Percentiles rank a stretch among this genome's conserved stretches.
Conservation (phyloP, 2,329 filamentous ascomycete genomes). For the Epicoccum nigrum region DNA sequence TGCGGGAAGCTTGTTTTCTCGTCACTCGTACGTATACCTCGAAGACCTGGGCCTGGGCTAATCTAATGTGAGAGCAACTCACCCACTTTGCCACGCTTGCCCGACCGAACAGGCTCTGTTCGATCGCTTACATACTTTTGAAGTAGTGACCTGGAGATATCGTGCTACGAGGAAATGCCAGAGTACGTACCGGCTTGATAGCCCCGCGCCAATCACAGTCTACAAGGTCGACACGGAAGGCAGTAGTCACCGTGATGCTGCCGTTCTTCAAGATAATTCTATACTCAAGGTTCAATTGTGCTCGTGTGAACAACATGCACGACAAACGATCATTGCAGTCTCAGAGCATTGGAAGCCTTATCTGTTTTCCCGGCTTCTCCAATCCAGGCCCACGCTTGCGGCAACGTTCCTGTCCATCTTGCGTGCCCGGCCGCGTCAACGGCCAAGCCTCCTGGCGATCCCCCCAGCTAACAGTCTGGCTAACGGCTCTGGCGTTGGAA, state of each 20-base stretch:
- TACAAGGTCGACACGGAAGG: neutral
- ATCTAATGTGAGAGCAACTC: constrained; percentile 5
- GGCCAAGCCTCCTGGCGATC: constrained; percentile 2
- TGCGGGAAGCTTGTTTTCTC: constrained; percentile 4
- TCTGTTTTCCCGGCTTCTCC: neutral
- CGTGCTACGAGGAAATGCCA: neutral
- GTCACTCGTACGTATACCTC: constrained; percentile 7
- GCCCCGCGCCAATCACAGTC: neutral
- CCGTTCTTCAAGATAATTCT: too few species aligned
- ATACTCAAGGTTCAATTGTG: neutral
- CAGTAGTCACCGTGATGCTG: too few species aligned
- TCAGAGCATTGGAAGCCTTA: neutral
- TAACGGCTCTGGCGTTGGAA: constrained; percentile 6
- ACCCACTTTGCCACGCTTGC: constrained; percentile 10
- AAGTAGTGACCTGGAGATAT: too few species aligned
- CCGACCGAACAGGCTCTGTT: neutral
- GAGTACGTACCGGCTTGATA: neutral
- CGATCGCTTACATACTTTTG: neutral
- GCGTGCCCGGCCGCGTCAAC: constrained; percentile 1
- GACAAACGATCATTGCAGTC: neutral
- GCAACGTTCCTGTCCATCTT: constrained; percentile 13
- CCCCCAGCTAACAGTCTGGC: too few species aligned
- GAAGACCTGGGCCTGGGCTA: neutral
- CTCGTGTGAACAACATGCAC: neutral
- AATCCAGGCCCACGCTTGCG: neutral